Base-by-base conservation (phyloP, 169 alveolate species). In the Fabrea salina region DNA sequence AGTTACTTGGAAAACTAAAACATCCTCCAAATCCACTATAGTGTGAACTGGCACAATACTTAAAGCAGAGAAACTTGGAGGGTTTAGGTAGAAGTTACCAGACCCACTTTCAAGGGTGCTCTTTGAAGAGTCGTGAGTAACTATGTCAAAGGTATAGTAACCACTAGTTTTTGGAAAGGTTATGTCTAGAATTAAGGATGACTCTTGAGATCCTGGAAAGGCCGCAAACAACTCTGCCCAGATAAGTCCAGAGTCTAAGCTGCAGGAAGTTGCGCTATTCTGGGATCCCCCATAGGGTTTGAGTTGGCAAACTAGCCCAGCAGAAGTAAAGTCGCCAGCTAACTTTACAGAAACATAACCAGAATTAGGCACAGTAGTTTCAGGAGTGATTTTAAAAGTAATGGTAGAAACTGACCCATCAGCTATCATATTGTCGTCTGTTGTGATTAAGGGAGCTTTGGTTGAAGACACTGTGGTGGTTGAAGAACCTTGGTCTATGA, bases 191-290 rank as follows among this genome's bases (percentile, higher is more conserved):
- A 19, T 51, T 37, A 74, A 51, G 22, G 22, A 4, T 37, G 81
- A 74, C 25, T n/a, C 39, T 2, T 22, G 51, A 54, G 57, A 50
- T 35, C 27, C 49, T 25, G 32, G 53, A 33, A 74, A 54, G 54
- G 27, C 81, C 7, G 72, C 81, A 70, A 70, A 70, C 19, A 70
- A 22, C 49, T 70, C 67, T n/a, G 49, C 66, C 39, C 39, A 22
- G 22, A 74, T 13, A 19, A 53, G 53, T 5, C 56, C 49, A 0
- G 22, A 44, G 2, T n/a, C 25, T 1, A 37, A 1, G 6, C n/a
- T 16, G 44, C 81, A 74, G 1, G 67, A 25, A 6, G 22, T 13
- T 4, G 67, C 59, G 49, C 33, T 22, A 35, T 70, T 66, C 27
- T 22, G 22, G 8, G 67, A 59, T 16, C 25, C 39, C 13, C 50